phyloP scores from a whole-genome alignment of 2,329 filamentous ascomycete genomes.

The Thielaviopsis euricoi region DNA sequence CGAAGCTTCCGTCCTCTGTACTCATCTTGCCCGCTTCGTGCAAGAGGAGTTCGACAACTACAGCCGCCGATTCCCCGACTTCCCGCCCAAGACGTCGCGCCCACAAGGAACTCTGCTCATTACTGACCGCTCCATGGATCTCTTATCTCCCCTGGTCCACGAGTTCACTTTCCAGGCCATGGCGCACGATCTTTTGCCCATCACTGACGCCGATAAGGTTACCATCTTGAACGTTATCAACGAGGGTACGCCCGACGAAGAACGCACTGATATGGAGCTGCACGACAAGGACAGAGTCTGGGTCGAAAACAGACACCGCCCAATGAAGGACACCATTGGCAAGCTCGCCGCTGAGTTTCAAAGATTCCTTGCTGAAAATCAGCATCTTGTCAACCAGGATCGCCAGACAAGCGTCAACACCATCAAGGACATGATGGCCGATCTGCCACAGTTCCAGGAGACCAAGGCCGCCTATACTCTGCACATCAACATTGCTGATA shows the following conservation, averaged over 20 bases:
- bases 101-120: conserved; percentile 74
- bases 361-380: conserved; percentile 78
- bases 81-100: conserved; percentile 61
- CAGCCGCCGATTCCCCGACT: conserved; percentile 66
- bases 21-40: conserved; percentile 76
- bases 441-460: conserved; percentile 83
- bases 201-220: conserved; percentile 77
- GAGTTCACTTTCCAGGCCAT: conserved; percentile 98
- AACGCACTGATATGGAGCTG: conserved; percentile 84
- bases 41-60: conserved; percentile 86
- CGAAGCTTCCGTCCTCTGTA: conserved; percentile 75
- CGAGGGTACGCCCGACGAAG: conserved; percentile 49
- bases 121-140: conserved; percentile 83
- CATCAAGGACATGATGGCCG: conserved; percentile 94
- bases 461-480: conserved; percentile 91
- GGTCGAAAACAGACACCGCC: conserved; percentile 83
- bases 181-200: conserved; percentile 81
- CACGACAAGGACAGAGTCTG: conserved; percentile 84
- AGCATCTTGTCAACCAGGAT: conserved; percentile 68
- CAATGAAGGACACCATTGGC: conserved; percentile 97
- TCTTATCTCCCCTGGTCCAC: conserved; percentile 74
- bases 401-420: conserved; percentile 66
- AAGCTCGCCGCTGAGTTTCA: conserved; percentile 86
- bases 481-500: conserved; percentile 90
- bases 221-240: conserved; percentile 71